These are phyloP conservation scores for Plantago coronopus DNA, from an alignment of 305 asterid genomes.

Conservation along the genomic window DNA sequence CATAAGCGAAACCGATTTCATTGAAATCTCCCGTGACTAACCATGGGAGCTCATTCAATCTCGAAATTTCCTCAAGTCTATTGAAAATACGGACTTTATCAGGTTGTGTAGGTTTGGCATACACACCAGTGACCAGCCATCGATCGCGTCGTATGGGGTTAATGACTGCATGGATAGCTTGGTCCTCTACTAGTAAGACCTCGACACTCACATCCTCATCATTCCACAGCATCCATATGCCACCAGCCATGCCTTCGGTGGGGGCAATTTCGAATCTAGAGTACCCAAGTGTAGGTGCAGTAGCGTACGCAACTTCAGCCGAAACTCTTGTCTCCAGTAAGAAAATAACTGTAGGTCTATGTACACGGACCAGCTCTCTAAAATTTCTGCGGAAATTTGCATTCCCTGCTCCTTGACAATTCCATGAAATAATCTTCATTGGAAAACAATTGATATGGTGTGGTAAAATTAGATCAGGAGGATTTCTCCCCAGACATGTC, in stretches of 20 bases:
- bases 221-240: neutral
- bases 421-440: neutral
- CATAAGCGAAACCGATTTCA: neutral
- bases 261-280: neutral
- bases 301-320: neutral
- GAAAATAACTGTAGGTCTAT: neutral
- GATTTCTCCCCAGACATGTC: too few species aligned
- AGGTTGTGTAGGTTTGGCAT: neutral
- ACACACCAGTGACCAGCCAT: neutral
- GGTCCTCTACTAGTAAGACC: neutral
- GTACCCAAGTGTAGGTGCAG: neutral
- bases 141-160: neutral
- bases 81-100: neutral
- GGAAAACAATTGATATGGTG: neutral
- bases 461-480: neutral
- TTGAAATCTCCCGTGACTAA: neutral
- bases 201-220: neutral
- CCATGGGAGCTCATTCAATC: neutral
- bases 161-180: neutral
- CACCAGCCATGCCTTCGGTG: neutral
- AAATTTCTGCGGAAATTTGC: neutral
- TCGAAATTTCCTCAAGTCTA: neutral
- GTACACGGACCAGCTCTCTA: neutral
- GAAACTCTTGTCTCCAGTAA: neutral
- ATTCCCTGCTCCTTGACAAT: slow-evolving; percentile 3